These are phyloP conservation scores for Crassisporium funariophilum DNA, from an alignment of 768 basidiomycete genomes.

Conservation along the genomic window DNA sequence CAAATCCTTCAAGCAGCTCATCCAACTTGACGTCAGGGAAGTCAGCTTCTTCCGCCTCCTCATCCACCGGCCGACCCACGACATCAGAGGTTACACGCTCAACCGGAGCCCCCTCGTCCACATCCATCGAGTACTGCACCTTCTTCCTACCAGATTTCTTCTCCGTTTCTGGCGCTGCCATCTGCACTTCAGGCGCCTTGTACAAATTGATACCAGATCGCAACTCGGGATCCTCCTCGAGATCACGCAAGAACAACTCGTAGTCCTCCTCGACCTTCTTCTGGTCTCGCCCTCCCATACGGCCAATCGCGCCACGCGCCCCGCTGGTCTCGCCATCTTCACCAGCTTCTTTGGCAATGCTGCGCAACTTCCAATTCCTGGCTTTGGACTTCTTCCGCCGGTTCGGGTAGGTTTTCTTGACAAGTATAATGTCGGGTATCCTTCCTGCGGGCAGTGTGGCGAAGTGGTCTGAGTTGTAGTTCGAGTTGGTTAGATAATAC, in stretches of 20 bases:
- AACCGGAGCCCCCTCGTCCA: conserved; percentile 48
- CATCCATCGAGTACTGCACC: conserved; percentile 66
- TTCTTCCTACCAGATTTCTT: conserved; percentile 43
- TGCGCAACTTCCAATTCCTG: conserved; percentile 85
- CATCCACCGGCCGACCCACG: conserved; percentile 43
- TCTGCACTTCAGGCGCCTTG: conserved; percentile 59
- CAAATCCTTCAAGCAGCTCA: conserved; percentile 89
- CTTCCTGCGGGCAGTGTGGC: conserved; percentile 63
- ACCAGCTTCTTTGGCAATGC: conserved; percentile 90
- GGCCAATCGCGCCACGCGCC: conserved; percentile 84
- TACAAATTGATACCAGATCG: conserved; percentile 86
- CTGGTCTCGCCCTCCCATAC: conserved; percentile 87
- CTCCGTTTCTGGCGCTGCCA: conserved; percentile 48
- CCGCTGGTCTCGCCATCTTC: conserved; percentile 81
- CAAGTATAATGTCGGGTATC: conserved; percentile 89
- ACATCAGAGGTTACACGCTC: conserved; percentile 23
- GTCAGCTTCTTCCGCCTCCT: conserved; percentile 75
- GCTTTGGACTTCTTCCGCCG: conserved; percentile 87
- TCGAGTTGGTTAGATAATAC: conserved; percentile 84
- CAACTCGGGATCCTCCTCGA: conserved; percentile 95
- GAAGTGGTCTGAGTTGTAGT: conserved; percentile 92
- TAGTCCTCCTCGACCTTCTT: conserved; percentile 97
- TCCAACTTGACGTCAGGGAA: conserved; percentile 88
- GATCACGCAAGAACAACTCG: conserved; percentile 89
- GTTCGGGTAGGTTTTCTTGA: conserved; percentile 95